A percentile compares a stretch with the other conserved stretches of the same genome.
These are phyloP conservation scores for Pseudonitzschia multistriata DNA, from an alignment of 108 stramenopile genomes.

Conservation along the genomic window DNA sequence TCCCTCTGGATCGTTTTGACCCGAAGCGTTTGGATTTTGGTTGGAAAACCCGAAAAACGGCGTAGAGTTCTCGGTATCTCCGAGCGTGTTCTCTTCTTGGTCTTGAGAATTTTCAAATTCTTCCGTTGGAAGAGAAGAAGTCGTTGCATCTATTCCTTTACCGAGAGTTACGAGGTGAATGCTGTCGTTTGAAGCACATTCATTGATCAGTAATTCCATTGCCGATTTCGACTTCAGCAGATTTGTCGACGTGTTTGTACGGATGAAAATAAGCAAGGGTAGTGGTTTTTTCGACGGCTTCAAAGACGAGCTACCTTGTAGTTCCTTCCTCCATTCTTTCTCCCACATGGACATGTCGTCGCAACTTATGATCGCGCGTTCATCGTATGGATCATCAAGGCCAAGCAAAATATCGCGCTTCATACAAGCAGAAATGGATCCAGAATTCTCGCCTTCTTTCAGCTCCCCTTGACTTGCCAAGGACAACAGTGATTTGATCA, in stretches of 20 bases:
- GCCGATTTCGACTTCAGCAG: conserved; percentile 79
- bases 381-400: conserved; percentile 82
- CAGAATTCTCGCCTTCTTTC: conserved; percentile 23
- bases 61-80: conserved; percentile 4
- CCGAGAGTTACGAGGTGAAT: conserved; percentile 78
- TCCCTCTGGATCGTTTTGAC: conserved; percentile 86
- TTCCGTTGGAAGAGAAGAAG: conserved; percentile 45
- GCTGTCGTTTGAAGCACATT: conserved; percentile 57
- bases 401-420: conserved; percentile 63
- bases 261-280: conserved; percentile 74
- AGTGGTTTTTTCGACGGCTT: conserved; percentile 27
- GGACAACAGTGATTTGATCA: conserved; percentile 58
- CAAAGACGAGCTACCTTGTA: conserved; percentile 1
- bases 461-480: conserved; percentile 52
- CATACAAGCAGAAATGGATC: conserved; percentile 69
- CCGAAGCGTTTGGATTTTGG: conserved; percentile 79
- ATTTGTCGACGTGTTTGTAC: conserved; percentile 58
- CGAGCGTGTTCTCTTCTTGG: conserved; percentile 7
- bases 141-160: conserved; percentile 73
- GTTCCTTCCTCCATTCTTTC: conserved; percentile 40
- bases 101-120: conserved; percentile 30
- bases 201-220: conserved; percentile 71
- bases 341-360: conserved; percentile 66
- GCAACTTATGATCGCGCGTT: conserved; percentile 63
- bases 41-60: conserved; percentile 63